Evolutionary conservation across 148 eudicot species (phyloP), one percentile per base, ranked within the genome.

Genomic region (Silene conica): DNA sequence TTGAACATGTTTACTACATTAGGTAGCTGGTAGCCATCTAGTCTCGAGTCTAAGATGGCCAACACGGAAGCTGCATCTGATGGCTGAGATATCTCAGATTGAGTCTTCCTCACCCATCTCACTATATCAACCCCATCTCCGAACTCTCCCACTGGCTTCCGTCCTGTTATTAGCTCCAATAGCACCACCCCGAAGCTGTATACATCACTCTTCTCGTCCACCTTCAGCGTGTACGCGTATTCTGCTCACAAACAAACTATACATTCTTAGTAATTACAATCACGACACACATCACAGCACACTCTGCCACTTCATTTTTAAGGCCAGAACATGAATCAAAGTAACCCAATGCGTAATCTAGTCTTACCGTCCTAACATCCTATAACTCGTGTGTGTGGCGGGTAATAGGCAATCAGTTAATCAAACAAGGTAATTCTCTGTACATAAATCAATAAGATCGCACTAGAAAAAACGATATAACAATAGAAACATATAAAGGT

Each of bases 81-180:
- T 6, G 89, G 93, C 54, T 88, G 83, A 9, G 89, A 74, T 3
- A 89, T 82, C 63, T 94, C 98, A 0, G 91, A 86, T 69, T 77
- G 78, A 0, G 88, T 89, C 66, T 85, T 85, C 79, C 74, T 80
- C 0, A 94, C 83, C 98, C 98, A 94, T 80, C 93, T 88, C 66
- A 94, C 98, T 69, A 94, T 92, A 83, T 94, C 98, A 50, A 94
- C 96, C 1, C 98, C 98, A 3, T 89, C 97, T 0, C 98, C 98
- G 7, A 95, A 95, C 60, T 90, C 97, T 5, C 98, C 98, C 26
- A 95, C 97, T 1, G 98, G 96, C 72, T 87, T 92, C 3, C 89
- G 79, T 0, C 96, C 97, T 1, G 96, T 81, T 54, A 95, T 83
- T 60, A 95, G 82, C 81, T 95, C 98, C 20, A 95, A 73, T 25